phyloP scores from a whole-genome alignment of 805 yeast genomes.

The Zygotorulaspora danielsina region DNA sequence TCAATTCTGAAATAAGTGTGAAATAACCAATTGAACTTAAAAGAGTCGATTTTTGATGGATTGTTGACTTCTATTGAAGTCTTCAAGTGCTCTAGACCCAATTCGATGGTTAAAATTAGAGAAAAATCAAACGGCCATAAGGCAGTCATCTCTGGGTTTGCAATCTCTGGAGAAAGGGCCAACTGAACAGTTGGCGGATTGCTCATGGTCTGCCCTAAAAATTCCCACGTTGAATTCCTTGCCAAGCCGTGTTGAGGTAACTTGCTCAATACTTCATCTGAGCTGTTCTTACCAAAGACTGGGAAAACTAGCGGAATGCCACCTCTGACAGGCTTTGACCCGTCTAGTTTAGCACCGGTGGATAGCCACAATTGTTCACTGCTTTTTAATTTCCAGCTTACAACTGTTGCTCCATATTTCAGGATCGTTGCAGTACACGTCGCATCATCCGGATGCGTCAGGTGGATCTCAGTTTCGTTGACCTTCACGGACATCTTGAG shows the following conservation, averaged over 20 bases:
- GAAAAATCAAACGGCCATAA: conserved; percentile 65
- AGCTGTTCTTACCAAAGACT: conserved; percentile 70
- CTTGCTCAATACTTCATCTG: conserved; percentile 52
- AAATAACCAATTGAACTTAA: conserved; percentile 91
- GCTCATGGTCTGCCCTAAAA: conserved; percentile 75
- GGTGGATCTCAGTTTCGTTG: conserved; percentile 54
- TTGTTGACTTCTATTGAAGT: conserved; percentile 76
- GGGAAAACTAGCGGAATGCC: conserved; percentile 98
- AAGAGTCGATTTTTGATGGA: conserved; percentile 47
- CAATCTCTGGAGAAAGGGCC: conserved; percentile 82
- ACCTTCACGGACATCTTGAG: conserved; percentile 62
- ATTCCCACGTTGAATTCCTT: conserved; percentile 87
- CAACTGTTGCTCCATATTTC: conserved; percentile 82
- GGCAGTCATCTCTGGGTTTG: conserved; percentile 64
- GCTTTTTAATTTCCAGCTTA: conserved; percentile 72
- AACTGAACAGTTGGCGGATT: conserved; percentile 79
- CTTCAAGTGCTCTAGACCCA: conserved; percentile 53
- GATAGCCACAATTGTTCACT: conserved; percentile 82
- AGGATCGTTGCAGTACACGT: conserved; percentile 62
- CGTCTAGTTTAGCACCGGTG: conserved; percentile 78
- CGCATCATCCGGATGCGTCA: conserved; percentile 51
- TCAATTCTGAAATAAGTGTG: conserved; percentile 78
- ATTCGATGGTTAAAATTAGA: conserved; percentile 60
- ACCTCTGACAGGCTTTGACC: conserved; percentile 92
- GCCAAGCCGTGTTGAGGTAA: conserved; percentile 98